phyloP scores from a whole-genome alignment of 2,329 filamentous ascomycete species.

The Scedosporium minutisporum region DNA sequence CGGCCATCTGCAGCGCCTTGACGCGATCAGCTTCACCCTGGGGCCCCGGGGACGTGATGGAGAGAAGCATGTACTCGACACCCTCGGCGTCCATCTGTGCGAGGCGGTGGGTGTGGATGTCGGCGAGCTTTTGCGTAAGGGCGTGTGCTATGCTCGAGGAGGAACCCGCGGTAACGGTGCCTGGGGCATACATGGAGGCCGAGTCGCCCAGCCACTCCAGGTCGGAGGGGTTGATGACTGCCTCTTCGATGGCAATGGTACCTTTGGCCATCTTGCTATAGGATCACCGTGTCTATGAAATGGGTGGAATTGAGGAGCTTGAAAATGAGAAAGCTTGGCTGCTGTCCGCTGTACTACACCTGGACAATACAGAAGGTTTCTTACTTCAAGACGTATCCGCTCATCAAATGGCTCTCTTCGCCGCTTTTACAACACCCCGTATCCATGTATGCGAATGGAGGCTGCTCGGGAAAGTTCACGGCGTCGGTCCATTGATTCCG shows the following conservation, averaged over 20 bases:
- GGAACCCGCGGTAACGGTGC: background rate
- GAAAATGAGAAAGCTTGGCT: no score
- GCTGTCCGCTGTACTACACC: no score
- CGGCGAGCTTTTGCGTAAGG: constrained; percentile 18
- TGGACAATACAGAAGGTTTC: no score
- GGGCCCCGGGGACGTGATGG: constrained; percentile 21
- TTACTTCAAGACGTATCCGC: no score
- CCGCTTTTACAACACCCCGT: background rate
- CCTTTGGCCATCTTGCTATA: constrained; percentile 12
- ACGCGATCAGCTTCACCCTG: constrained; percentile 19
- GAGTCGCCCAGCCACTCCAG: constrained; percentile 17
- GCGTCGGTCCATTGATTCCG: background rate
- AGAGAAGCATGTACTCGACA: constrained; percentile 26
- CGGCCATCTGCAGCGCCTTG: constrained; percentile 17
- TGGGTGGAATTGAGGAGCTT: no score
- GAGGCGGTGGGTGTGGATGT: constrained; percentile 21
- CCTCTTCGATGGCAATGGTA: constrained; percentile 25
- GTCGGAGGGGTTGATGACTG: constrained; percentile 22
- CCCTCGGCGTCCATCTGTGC: constrained; percentile 23
- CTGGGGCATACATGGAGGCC: constrained; percentile 19
- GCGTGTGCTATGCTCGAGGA: constrained; percentile 12
- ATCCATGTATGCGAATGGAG: background rate
- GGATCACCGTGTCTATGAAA: background rate
- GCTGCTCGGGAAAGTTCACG: background rate
- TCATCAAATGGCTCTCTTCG: background rate